Evolutionary conservation across 306 rosid genomes (phyloP).

Genomic region (Elaeagnus macrophylla): DNA sequence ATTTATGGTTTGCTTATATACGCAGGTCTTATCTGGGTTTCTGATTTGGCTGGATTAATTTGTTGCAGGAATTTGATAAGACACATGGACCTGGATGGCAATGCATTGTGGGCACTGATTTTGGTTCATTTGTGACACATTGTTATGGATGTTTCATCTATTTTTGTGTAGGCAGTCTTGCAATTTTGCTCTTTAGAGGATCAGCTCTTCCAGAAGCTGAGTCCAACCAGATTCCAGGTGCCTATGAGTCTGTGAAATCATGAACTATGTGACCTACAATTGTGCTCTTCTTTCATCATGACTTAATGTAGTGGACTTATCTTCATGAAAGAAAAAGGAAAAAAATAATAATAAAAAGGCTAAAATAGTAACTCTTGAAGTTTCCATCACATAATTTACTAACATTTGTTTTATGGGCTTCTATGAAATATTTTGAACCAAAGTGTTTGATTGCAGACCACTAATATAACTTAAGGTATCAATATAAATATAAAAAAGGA

Average conservation of each 20-base stretch:
- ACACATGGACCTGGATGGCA: conserved; percentile 74
- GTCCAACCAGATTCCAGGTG: conserved; percentile 34
- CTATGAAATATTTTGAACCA: too few species aligned
- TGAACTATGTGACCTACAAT: conserved; percentile 5
- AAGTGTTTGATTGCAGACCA: too few species aligned
- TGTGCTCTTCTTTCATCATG: conserved; percentile 2
- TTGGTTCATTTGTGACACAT: conserved; percentile 87
- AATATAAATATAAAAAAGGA: too few species aligned
- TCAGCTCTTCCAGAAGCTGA: conserved; percentile 39
- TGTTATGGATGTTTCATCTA: conserved; percentile 70
- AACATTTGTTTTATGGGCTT: too few species aligned
- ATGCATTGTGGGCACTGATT: conserved; percentile 85
- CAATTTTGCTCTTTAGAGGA: conserved; percentile 72
- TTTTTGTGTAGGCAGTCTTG: conserved; percentile 61
- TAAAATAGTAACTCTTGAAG: too few species aligned
- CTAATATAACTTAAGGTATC: too few species aligned
- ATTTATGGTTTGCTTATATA: background rate
- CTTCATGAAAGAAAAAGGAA: too few species aligned
- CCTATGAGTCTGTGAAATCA: conserved; percentile 30
- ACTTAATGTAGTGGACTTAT: too few species aligned
- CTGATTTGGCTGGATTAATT: background rate
- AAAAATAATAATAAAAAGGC: too few species aligned
- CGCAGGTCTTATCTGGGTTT: background rate
- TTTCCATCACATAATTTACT: too few species aligned
- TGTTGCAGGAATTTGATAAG: conserved; percentile 66